Evolutionary conservation across 2,329 filamentous ascomycete species (phyloP), one percentile per base, ranked within the genome.

Genomic region (Xylariaceae sp.): DNA sequence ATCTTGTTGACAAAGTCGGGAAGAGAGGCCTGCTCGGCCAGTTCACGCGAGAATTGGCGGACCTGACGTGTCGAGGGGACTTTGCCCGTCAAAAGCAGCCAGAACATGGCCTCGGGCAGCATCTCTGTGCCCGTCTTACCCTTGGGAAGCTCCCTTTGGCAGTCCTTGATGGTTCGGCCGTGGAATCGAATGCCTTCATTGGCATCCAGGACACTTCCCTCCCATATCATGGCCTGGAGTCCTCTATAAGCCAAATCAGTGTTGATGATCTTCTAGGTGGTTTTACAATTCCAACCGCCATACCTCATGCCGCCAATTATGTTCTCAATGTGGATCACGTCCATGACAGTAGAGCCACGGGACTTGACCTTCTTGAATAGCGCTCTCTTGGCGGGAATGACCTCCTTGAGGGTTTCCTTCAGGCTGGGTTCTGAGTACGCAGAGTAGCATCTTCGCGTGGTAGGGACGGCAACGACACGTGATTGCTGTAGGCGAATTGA

Each of bases 41-140:
- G 82, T 75, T 97, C 88, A 60, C 87, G 85, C 51, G 91, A 96
- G 69, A 99, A 86, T 50, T 78, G 80, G 69, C 93, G 89, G 64
- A 94, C 85, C 76, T 99, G 94, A 63, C 79, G 79, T 18, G 87
- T 88, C 1, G 89, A 90, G 23, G 94, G 94, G 18, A 97, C 89
- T 76, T 95, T 83, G 61, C 94, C 94, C 8, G 94, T 99, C 68
- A 99, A 82, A 54, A 99, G 86, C 48, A 97, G 86, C 94, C 94
- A 99, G 83, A 99, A 99, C 94, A 99, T 99, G 75, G 93, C 87
- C 77, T 99, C 94, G 52, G 94, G 94, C 10, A 97, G 84, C 94
- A 97, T 99, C 78, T 97, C 93, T 4, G 91, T 95, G 70, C 93
- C 91, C 2, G 89, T 85, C 61, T 84, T 91, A 67, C 93, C 94